Base-by-base conservation (phyloP, 139 green algal genomes). In the Coccomyxa sp. region DNA sequence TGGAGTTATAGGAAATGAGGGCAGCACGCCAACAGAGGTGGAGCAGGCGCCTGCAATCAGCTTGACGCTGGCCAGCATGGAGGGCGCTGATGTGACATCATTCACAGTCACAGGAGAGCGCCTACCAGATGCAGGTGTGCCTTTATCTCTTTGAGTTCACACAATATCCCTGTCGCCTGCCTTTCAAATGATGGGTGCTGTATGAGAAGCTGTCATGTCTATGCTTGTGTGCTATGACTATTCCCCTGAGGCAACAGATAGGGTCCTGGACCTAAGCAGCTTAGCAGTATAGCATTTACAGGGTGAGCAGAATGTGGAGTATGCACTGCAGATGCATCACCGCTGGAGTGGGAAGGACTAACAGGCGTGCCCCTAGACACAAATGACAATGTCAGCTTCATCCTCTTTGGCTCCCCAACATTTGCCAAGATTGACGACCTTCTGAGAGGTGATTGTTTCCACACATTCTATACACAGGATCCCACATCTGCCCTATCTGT, bases 1-100 rank as follows among this genome's bases (percentile, higher is more conserved):
- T 39, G 78, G 78, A 16, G 78, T 82, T 35, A 82, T 82, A 29
- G 78, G 78, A 33, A 76, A 35, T 6, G 38, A n/a, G 39, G 50
- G n/a, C 7, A 70, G 35, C 24, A 41, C 38, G 1, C 78, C 78
- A 2, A 44, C 58, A 9, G 78, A 82, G 35, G 27, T 82, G 16
- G 78, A 82, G 36, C 44, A 34, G 7, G 70, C 39, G 34, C 70
- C 78, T 4, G 70, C 70, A 7, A 27, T 82, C 5, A 73, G 41
- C 29, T 35, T 82, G n/a, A 82, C 78, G 3, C 70, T 82, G 33
- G 78, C 39, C 24, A 37, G 29, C 34, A 41, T 82, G 31, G 68
- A 70, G 10, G 50, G 36, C 39, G 14, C 39, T 0, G 40, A 81
- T 33, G 40, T 81, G 31, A 16, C 27, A 0, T 27, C 77, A 3